These are phyloP conservation scores for Saccharomycopsis lassenensis DNA, from an alignment of 805 yeast genomes.

Conservation along the genomic window DNA sequence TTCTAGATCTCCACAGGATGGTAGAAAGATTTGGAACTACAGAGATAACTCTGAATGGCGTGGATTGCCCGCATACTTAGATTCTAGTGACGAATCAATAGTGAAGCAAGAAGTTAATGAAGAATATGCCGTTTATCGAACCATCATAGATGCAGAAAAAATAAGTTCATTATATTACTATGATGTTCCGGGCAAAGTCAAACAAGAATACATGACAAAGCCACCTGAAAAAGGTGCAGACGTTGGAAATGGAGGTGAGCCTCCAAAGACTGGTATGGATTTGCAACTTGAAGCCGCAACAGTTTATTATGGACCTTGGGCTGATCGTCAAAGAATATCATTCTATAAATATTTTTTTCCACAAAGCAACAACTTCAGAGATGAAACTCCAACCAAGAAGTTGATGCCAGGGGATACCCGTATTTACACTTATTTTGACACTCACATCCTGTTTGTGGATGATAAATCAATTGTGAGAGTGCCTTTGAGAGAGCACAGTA, in stretches of 20 bases:
- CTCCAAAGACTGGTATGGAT: conserved; percentile 55
- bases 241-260: conserved; percentile 44
- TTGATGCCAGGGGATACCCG: conserved; percentile 43
- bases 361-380: conserved; percentile 35
- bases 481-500: conserved; percentile 79
- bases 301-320: conserved; percentile 90
- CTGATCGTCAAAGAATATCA: conserved; percentile 69
- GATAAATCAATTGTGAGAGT: conserved; percentile 52
- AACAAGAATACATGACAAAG: conserved; percentile 19
- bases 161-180: conserved; percentile 49
- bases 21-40: too few species aligned
- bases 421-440: conserved; percentile 41
- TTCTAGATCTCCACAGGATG: too few species aligned
- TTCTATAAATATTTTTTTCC: conserved; percentile 65
- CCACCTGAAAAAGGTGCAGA: conserved; percentile 36
- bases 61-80: conserved; percentile 66
- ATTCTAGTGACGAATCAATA: conserved; percentile 25
- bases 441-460: conserved; percentile 49
- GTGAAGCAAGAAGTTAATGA: conserved; percentile 27
- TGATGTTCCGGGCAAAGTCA: conserved; percentile 60
- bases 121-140: conserved; percentile 78
- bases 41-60: conserved; percentile 39
- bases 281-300: conserved; percentile 49
- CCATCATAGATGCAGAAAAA: conserved; percentile 49
- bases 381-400: conserved; percentile 34